Percentiles rank a stretch among this genome's conserved stretches.
Evolutionary conservation across 106 monocot species (phyloP).

Genomic region (Allium cepa): DNA sequence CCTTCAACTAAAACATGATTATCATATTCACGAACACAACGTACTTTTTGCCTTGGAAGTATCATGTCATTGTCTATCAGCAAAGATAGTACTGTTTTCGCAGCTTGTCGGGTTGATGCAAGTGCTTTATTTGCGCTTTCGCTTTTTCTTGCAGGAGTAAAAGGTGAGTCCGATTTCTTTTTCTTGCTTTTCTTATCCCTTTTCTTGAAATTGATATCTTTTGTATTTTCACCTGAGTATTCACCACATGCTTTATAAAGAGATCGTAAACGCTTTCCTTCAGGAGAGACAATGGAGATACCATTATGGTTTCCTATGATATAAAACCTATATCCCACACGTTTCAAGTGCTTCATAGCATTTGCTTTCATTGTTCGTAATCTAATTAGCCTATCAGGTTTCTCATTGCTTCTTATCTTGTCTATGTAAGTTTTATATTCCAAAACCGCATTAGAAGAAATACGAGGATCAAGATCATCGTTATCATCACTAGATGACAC

Average conservation of each 20-base stretch:
- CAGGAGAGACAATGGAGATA: constrained; percentile 33
- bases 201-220: constrained; percentile 8
- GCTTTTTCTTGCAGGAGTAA: no score
- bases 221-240: constrained; percentile 11
- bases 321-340: constrained; percentile 39
- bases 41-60: constrained; percentile 44
- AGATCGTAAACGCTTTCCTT: constrained; percentile 28
- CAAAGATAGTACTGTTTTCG: constrained; percentile 44
- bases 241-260: constrained; percentile 40
- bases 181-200: constrained; percentile 13
- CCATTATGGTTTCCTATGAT: constrained; percentile 11
- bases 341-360: constrained; percentile 36
- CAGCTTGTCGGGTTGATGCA: constrained; percentile 7
- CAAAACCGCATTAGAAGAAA: constrained; percentile 16
- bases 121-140: not conserved
- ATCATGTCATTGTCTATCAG: constrained; percentile 55
- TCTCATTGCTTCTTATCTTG: not conserved
- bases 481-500: constrained; percentile 1
- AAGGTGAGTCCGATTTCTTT: constrained; percentile 5
- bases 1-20: constrained; percentile 35
- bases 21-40: constrained; percentile 31
- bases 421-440: constrained; percentile 21
- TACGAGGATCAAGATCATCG: not conserved
- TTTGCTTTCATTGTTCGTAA: constrained; percentile 1
- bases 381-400: not conserved